Evolutionary conservation across 23 red algal genomes (phyloP).

Genomic region (Cyanidiococcus yangmingshanensis): DNA sequence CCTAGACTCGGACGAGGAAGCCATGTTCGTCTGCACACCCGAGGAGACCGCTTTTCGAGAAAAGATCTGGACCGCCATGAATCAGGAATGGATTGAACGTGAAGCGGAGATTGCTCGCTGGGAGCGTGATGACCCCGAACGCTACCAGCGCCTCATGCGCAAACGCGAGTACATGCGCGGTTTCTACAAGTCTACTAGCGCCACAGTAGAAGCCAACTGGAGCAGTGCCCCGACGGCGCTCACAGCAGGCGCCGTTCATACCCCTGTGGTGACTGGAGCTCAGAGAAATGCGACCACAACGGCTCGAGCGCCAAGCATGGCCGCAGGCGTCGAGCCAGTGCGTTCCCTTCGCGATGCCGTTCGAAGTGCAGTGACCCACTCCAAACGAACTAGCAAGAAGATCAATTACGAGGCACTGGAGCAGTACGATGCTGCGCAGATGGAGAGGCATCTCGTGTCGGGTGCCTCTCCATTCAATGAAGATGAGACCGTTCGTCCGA

Average conservation of each 20-base stretch:
- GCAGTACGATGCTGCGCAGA: neutral
- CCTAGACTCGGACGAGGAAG: conserved; percentile 12
- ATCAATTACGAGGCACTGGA: conserved; percentile 13
- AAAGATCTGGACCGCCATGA: conserved; percentile 6
- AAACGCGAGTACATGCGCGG: conserved; percentile 20
- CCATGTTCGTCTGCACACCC: conserved; percentile 8
- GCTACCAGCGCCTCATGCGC: conserved; percentile 15
- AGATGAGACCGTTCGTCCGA: too few relatives aligned
- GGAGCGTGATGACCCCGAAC: neutral
- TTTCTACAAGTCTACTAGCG: neutral
- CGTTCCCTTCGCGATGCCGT: conserved; percentile 7
- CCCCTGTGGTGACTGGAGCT: neutral
- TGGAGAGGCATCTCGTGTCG: too few relatives aligned
- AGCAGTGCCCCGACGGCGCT: neutral
- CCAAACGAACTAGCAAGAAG: conserved; percentile 7
- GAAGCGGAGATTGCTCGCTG: conserved; percentile 16
- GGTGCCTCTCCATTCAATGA: too few relatives aligned
- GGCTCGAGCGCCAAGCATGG: neutral
- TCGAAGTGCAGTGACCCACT: neutral
- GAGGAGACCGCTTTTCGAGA: conserved; percentile 6
- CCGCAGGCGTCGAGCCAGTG: neutral
- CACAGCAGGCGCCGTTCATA: neutral
- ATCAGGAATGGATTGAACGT: conserved; percentile 12
- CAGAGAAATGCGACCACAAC: neutral
- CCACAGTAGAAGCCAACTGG: neutral